Base-by-base conservation (phyloP, 2,329 filamentous ascomycete species). In the Colletotrichum orchidophilum region DNA sequence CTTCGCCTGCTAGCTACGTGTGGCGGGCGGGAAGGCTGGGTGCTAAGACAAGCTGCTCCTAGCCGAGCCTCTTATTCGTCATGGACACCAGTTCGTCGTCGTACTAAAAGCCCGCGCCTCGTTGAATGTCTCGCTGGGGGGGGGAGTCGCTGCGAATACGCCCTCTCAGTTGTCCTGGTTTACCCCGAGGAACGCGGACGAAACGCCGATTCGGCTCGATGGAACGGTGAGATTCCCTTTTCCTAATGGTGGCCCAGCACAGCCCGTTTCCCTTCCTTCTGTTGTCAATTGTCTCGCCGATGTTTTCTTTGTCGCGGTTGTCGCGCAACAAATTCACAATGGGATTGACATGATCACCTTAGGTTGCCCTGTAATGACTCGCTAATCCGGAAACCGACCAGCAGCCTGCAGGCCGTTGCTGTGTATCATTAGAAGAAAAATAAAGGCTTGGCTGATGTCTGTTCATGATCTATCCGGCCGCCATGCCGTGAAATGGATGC, bases 1-100 rank as follows among this genome's bases (percentile, higher is more conserved):
- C 46, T 27, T 24, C 18, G 39, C 39, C 39, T n/a, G n/a, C n/a
- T n/a, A n/a, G n/a, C n/a, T 21, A 46, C 39, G 15, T 27, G 55
- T 66, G 66, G 66, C 62, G 54, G 31, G 18, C 31, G 61, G 62
- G 66, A 64, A 55, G 66, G 52, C 63, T 55, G 61, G 46, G 42
- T 13, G 5, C 31, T 54, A 54, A 65, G 61, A 65, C 66, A 54
- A 46, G 61, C 13, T 57, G 52, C 55, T 42, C 50, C 53, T 52
- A 35, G 35, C 27, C 39, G 50, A 55, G 50, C 21, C 59, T n/a
- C 60, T 46, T 24, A 49, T 53, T 68, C 65, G 65, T 63, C 65
- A 63, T 55, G 8, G 53, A 39, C 66, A 35, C 42, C 18, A 26
- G 24, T n/a, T 29, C 33, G 61, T 42, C 21, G 27, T 46, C 6